phyloP scores from a whole-genome alignment of 78 protist species.

The Diacronema lutheri region DNA sequence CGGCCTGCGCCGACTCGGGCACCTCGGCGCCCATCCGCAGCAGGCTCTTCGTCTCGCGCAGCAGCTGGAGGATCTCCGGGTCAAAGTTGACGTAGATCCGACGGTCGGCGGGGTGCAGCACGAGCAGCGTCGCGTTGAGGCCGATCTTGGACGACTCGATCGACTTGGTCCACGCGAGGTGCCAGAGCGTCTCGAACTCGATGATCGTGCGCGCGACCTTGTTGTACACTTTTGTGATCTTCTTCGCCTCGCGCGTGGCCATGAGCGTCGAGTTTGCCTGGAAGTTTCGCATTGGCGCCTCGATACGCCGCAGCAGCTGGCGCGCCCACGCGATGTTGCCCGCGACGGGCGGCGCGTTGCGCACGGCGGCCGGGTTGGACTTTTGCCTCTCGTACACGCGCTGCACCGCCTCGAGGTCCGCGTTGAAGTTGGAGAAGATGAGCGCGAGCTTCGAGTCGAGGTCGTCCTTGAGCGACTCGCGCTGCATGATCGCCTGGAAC shows the following conservation, averaged over 20 bases:
- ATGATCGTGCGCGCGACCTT: constrained; percentile 30
- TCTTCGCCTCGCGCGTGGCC: constrained; percentile 49
- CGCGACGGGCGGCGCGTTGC: constrained; percentile 80
- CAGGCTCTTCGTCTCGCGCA: constrained; percentile 55
- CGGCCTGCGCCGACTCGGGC: constrained; percentile 14
- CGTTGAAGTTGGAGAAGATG: constrained; percentile 61
- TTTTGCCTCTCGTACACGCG: constrained; percentile 54
- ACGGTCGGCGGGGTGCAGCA: constrained; percentile 3
- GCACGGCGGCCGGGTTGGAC: constrained; percentile 62
- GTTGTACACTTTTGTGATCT: constrained; percentile 69
- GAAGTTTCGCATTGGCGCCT: constrained; percentile 69
- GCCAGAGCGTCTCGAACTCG: background rate
- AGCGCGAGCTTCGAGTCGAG: constrained; percentile 23
- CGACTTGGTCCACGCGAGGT: constrained; percentile 42
- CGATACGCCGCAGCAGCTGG: constrained; percentile 64
- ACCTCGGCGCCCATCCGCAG: constrained; percentile 38
- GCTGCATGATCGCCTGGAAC: constrained; percentile 30
- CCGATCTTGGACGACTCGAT: constrained; percentile 20
- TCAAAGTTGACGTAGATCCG: constrained; percentile 62
- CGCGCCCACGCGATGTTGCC: constrained; percentile 74
- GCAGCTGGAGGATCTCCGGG: constrained; percentile 34
- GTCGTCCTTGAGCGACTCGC: constrained; percentile 29
- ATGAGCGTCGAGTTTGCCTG: constrained; percentile 33
- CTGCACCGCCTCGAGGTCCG: constrained; percentile 52
- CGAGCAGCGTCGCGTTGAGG: constrained; percentile 58